A percentile compares a stretch with the other conserved stretches of the same genome.
Evolutionary conservation across 2,329 filamentous ascomycete species (phyloP).

Genomic region (Endothia cerciana): DNA sequence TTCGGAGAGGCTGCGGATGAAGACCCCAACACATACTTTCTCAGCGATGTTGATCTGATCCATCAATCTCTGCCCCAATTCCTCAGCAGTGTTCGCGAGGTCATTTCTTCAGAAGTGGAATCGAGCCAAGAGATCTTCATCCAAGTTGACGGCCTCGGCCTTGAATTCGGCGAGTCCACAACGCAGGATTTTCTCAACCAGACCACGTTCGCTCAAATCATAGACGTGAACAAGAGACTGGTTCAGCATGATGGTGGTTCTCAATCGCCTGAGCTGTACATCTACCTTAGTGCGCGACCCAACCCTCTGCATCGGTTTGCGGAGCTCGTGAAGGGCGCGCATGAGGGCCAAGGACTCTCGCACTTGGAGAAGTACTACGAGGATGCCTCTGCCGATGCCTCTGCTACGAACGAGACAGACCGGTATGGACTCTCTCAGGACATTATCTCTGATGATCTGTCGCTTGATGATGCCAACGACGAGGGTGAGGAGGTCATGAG

Average conservation of each 20-base stretch:
- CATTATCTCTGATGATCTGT: slow-evolving; percentile 13
- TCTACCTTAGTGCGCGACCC: slow-evolving; percentile 22
- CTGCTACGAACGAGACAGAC: slow-evolving; percentile 27
- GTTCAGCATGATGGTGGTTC: slow-evolving; percentile 24
- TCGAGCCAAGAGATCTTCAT: slow-evolving; percentile 54
- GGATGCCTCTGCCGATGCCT: slow-evolving; percentile 12
- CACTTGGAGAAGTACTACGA: slow-evolving; percentile 26
- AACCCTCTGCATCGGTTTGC: slow-evolving; percentile 23
- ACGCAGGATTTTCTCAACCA: slow-evolving; percentile 26
- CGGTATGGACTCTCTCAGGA: slow-evolving; percentile 14
- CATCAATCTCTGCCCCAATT: slow-evolving; percentile 50
- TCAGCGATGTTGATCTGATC: slow-evolving; percentile 47
- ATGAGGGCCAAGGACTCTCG: slow-evolving; percentile 26
- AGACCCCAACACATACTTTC: slow-evolving; percentile 49
- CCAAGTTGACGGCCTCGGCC: slow-evolving; percentile 54
- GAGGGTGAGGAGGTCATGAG: slow-evolving; percentile 4
- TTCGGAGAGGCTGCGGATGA: slow-evolving; percentile 41
- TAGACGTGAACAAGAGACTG: slow-evolving; percentile 26
- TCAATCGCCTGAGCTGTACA: slow-evolving; percentile 22
- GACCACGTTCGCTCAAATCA: slow-evolving; percentile 25
- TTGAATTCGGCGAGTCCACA: slow-evolving; percentile 52
- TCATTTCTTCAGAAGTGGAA: slow-evolving; percentile 50
- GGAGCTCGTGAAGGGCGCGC: slow-evolving; percentile 21
- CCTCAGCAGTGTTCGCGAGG: slow-evolving; percentile 48
- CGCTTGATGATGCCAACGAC: slow-evolving; percentile 7